These are phyloP conservation scores for Yamadazyma blattariae DNA, from an alignment of 1,139 yeast species.

Conservation along the genomic window DNA sequence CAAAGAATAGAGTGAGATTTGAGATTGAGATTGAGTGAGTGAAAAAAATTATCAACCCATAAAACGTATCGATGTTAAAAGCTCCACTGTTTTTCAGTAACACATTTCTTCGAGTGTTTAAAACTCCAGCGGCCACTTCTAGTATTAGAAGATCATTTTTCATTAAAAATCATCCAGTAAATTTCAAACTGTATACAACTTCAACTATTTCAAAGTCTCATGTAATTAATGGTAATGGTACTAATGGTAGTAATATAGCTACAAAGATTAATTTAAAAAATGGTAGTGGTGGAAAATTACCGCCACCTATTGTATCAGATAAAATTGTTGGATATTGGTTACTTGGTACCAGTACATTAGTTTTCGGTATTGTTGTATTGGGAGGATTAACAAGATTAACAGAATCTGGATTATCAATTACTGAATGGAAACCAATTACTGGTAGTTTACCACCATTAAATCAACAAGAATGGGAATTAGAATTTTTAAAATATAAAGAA, in stretches of 20 bases:
- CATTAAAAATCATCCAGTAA: conserved; percentile 6
- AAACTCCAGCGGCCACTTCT: not conserved
- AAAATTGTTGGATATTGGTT: conserved; percentile 83
- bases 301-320: conserved; percentile 27
- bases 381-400: conserved; percentile 96
- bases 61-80: conserved; percentile 10
- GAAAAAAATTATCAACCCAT: conserved; percentile 2
- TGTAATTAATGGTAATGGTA: not conserved
- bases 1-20: too few relatives aligned
- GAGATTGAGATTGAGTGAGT: too few relatives aligned
- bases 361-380: conserved; percentile 92
- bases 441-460: conserved; percentile 88
- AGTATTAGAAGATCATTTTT: conserved; percentile 8
- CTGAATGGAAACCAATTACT: conserved; percentile 98
- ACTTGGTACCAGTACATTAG: conserved; percentile 84
- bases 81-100: conserved; percentile 13
- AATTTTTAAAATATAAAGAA: conserved; percentile 73
- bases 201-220: conserved; percentile 3
- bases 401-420: conserved; percentile 92
- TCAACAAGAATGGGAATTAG: conserved; percentile 79
- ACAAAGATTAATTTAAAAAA: too few relatives aligned
- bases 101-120: conserved; percentile 12
- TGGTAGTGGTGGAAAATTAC: too few relatives aligned
- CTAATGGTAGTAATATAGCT: too few relatives aligned
- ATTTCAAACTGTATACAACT: conserved; percentile 11